Conservation (phyloP, 2,329 filamentous ascomycete genomes). For the Graphiopsis chlorocephala region DNA sequence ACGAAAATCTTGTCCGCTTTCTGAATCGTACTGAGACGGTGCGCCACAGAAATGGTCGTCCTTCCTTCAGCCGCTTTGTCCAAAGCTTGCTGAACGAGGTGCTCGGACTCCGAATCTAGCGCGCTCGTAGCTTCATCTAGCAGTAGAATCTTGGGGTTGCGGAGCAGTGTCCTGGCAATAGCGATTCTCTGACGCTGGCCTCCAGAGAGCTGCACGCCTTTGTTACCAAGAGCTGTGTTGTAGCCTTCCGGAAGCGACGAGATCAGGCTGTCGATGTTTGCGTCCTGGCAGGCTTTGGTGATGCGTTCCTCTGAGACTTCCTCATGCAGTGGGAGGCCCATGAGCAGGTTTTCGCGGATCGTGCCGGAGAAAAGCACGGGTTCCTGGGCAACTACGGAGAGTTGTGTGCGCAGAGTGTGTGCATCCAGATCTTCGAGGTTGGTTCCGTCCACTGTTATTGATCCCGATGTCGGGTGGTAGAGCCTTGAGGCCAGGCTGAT, state of each 20-base stretch:
- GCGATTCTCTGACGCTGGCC: conserved; percentile 27
- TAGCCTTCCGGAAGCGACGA: conserved; percentile 28
- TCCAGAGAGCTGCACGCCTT: conserved; percentile 25
- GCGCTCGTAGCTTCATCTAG: conserved; percentile 28
- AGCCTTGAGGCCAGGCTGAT: conserved; percentile 63
- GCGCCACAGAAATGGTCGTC: conserved; percentile 45
- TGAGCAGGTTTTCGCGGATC: conserved; percentile 39
- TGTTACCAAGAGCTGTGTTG: conserved; percentile 24
- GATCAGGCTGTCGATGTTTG: conserved; percentile 24
- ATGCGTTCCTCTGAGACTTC: conserved; percentile 37
- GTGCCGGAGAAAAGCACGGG: conserved; percentile 47
- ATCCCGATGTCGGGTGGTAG: conserved; percentile 64
- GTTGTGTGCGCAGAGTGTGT: conserved; percentile 38
- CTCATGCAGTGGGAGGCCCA: conserved; percentile 21
- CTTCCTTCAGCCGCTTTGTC: conserved; percentile 20
- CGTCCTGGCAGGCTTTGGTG: conserved; percentile 30
- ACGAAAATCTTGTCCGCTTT: conserved; percentile 43
- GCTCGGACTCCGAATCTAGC: conserved; percentile 26
- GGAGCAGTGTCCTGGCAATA: conserved; percentile 24
- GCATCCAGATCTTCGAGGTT: conserved; percentile 37
- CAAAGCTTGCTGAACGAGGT: conserved; percentile 35
- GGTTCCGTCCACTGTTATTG: conserved; percentile 50
- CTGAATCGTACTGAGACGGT: conserved; percentile 42
- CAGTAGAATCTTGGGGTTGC: conserved; percentile 23
- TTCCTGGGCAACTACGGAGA: conserved; percentile 48